Percentiles rank a stretch among this genome's conserved stretches.
Evolutionary conservation across 2,329 filamentous ascomycete genomes (phyloP).

Genomic region (Epichloe gansuensis): DNA sequence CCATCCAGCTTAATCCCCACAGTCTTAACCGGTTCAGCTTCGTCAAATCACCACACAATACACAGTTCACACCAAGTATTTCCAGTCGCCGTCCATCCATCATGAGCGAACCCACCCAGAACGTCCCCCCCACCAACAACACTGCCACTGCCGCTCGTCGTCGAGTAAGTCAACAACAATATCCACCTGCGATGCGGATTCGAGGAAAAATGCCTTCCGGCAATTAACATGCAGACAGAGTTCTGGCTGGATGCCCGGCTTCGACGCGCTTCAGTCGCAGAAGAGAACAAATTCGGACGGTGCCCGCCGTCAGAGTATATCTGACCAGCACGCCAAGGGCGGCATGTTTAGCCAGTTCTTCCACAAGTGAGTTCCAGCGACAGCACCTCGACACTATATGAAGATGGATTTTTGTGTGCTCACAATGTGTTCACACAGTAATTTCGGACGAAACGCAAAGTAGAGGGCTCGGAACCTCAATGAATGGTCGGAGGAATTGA

Average conservation of each 20-base stretch:
- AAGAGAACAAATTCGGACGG: constrained; percentile 34
- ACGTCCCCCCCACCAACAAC: constrained; percentile 7
- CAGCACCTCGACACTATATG: background rate
- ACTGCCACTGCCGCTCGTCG: constrained; percentile 14
- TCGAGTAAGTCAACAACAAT: constrained; percentile 11
- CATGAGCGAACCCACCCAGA: constrained; percentile 19
- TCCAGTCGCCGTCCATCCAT: constrained; percentile 1
- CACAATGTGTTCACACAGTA: constrained; percentile 11
- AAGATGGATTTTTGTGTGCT: background rate
- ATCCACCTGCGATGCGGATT: too few relatives aligned
- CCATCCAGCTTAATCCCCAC: too few relatives aligned
- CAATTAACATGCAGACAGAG: constrained; percentile 18
- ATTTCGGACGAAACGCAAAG: constrained; percentile 21
- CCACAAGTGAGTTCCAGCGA: constrained; percentile 33
- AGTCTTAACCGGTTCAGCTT: too few relatives aligned
- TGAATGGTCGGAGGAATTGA: too few relatives aligned
- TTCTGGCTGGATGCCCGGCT: constrained; percentile 33
- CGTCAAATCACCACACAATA: too few relatives aligned
- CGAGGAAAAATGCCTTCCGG: too few relatives aligned
- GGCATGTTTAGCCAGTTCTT: constrained; percentile 43
- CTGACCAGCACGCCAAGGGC: constrained; percentile 35
- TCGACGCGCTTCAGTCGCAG: constrained; percentile 37
- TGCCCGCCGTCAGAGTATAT: constrained; percentile 41
- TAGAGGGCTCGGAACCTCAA: background rate
- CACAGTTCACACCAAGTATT: background rate